phyloP scores from a whole-genome alignment of 768 basidiomycete genomes.

The Calocera viscosa region DNA sequence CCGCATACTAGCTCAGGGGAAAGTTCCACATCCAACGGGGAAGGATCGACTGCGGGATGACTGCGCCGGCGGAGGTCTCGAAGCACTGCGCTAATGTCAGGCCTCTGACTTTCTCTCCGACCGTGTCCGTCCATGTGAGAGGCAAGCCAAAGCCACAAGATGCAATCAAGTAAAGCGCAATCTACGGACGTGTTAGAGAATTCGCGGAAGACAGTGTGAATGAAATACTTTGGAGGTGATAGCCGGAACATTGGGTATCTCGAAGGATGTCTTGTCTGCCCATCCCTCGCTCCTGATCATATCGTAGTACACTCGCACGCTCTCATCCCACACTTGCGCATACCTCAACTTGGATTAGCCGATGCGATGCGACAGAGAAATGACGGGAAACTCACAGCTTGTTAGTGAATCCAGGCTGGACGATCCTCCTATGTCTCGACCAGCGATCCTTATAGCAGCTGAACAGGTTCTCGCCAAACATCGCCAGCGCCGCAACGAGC shows the following conservation, averaged over 20 bases:
- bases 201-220: neutral
- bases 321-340: neutral
- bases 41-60: neutral
- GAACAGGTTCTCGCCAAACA: slow-evolving; percentile 6
- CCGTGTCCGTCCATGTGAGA: neutral
- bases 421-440: neutral
- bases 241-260: neutral
- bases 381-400: neutral
- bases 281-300: neutral
- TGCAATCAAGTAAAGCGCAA: neutral
- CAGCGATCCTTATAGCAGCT: neutral
- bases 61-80: neutral
- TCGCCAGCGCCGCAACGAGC: neutral
- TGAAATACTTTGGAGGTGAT: neutral
- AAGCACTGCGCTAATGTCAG: neutral
- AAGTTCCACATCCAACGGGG: neutral
- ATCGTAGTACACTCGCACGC: slow-evolving; percentile 2
- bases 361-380: neutral
- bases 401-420: neutral
- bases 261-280: neutral
- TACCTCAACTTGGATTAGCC: neutral
- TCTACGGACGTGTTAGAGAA: neutral
- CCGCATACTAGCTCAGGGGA: neutral
- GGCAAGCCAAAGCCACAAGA: neutral
- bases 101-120: neutral